Evolutionary conservation across 2,329 filamentous ascomycete species (phyloP), one percentile per base, ranked within the genome.

Genomic region (Sarocladiaceae sp.): DNA sequence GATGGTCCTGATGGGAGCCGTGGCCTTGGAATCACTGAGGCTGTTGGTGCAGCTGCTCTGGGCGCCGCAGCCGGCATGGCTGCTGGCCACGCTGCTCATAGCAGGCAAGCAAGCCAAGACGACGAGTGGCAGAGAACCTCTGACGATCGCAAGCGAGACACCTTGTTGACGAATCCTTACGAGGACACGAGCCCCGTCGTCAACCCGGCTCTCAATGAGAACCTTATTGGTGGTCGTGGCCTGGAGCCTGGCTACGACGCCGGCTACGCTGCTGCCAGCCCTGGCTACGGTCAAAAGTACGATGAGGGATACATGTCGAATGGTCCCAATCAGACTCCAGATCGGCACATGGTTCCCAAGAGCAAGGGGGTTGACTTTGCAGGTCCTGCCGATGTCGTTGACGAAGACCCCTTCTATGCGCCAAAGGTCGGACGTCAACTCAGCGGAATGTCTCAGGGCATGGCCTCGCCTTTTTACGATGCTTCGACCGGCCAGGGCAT

Each of bases 251-350:
- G 59, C 31, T 79, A 76, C 56, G 67, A 68, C 52, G 66, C 70
- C 59, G 65, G 73, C 58, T 75, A 79, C 68, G 64, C 78, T 65
- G 68, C 79, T 58, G 71, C 81, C 66, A 77, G 84, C 64, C 79
- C 81, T 47, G 66, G 75, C 60, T 80, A 76, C 39, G 76, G 78
- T 54, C 81, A 74, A 54, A 88, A 85, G 66, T 75, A 71, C 50
- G 90, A 97, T 63, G 93, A 97, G 72, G 93, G 92, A 7, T 97
- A 97, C 70, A 92, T 93, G 58, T 96, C 93, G 22, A 90, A 82
- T 52, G 81, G 76, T 2, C 78, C 79, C 2, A 77, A 79, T 56
- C 58, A 48, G 6, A 77, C 74, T 3, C 79, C 79, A 0, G 78
- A 80, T 39, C 62, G 74, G 31, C 69, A 76, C 46, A 3, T 48